Conservation (phyloP, 73 alveolate species). For the Uronychia setigera region DNA sequence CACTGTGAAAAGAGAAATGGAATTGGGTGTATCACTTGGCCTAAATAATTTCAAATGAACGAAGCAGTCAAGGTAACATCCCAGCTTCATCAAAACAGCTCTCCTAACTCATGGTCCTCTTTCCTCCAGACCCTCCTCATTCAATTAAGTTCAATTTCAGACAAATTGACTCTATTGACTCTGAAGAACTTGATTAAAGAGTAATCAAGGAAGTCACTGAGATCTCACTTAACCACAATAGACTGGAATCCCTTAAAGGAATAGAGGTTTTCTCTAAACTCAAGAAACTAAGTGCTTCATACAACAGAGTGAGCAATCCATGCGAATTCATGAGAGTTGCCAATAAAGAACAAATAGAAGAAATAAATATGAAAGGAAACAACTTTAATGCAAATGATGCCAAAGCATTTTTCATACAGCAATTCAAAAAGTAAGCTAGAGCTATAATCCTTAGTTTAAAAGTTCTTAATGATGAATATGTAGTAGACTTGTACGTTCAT, state of each 20-base stretch:
- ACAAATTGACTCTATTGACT: background rate
- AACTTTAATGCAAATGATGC: background rate
- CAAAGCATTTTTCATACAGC: background rate
- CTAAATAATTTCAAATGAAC: too few species aligned
- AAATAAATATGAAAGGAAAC: background rate
- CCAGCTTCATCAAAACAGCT: too few species aligned
- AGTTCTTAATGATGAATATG: background rate
- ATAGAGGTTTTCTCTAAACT: background rate
- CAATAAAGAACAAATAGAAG: background rate
- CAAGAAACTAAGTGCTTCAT: background rate
- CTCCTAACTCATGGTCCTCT: too few species aligned
- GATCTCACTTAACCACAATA: background rate
- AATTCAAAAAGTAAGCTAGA: background rate
- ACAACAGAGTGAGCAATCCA: background rate
- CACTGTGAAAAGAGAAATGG: too few species aligned
- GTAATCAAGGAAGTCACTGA: background rate
- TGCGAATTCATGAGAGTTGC: background rate
- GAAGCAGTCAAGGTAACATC: too few species aligned
- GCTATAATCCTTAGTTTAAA: background rate
- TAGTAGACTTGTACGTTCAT: too few species aligned
- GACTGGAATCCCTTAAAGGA: background rate
- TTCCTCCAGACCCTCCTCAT: too few species aligned
- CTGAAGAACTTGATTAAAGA: background rate
- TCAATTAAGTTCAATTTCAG: too few species aligned
- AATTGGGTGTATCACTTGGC: too few species aligned